Evolutionary conservation across 805 yeast species (phyloP), one percentile per base, ranked within the genome.

Genomic region (Saturnispora serradocipensis): DNA sequence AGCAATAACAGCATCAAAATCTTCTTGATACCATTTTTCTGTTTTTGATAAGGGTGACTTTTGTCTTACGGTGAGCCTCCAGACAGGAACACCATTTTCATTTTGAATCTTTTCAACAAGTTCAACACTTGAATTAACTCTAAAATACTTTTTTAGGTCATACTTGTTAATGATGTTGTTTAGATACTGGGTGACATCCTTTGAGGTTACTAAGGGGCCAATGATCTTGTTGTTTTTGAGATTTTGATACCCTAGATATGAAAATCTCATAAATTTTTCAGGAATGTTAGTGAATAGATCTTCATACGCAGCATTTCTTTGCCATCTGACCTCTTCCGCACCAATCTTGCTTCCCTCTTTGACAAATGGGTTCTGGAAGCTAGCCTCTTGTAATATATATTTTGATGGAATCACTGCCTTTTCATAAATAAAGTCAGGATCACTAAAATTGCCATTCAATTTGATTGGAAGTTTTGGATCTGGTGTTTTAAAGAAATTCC

Each of bases 1-100:
- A 5, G 81, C 61, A 3, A 79, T 77, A 5, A 84, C 75, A 9
- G 80, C 84, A 61, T 84, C 89, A 56, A 73, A 80, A 34, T 61
- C 62, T 49, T 76, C 76, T 25, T 58, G 62, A 54, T 76, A 75
- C 80, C 80, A 76, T 24, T 56, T 50, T 40, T 59, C 62, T 28
- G 46, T 43, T 36, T 49, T 52, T 11, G 55, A 54, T 3, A 48
- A 43, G 4, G 38, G 40, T 7, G 50, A 8, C 24, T 56, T 56
- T 11, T 56, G 47, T 43, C 58, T 53, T 9, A 56, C 46, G 10
- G 55, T 54, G 18, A 54, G 44, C 16, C 28, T 43, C 58, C 58
- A 54, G 16, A 44, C 49, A 32, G 46, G 43, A n/a, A 18, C 54
- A 53, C 78, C 78, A 71, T 57, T 69, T 66, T 4, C 67, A 66